Evolutionary conservation across 2,329 filamentous ascomycete genomes (phyloP), one percentile per base, ranked within the genome.

Genomic region (Xylariaceae sp.): DNA sequence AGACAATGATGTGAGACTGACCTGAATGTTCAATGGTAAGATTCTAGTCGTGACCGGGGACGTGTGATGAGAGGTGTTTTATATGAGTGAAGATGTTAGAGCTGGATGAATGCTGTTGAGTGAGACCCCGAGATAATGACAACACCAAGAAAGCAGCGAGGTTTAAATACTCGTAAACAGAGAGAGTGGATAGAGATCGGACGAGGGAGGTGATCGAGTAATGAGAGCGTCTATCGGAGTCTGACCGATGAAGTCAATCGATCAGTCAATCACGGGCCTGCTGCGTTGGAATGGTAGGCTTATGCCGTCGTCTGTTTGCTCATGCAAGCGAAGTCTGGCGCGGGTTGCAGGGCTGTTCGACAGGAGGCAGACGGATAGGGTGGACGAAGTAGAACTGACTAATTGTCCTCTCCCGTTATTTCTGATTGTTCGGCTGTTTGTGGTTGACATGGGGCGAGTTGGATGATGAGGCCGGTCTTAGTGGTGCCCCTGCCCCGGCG

Each of bases 341-440:
- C 53, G 64, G 68, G 68, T 69, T 70, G 68, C 62, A 68, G 59
- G 61, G 59, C 58, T 62, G 59, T 57, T 53, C 54, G 55, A 55
- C 44, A 56, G 53, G 15, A 18, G 42, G 47, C 30, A 42, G 39
- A 30, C 17, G 37, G 55, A 62, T 55, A 54, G 62, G 39, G 17
- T 18, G 23, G 53, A 61, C 51, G 51, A 50, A 17, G 54, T 47
- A 55, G 34, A 48, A 51, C 56, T n/a, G 55, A 15, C 30, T 44
- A 55, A 55, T 7, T 51, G 34, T 34, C 30, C 45, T 51, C 37
- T 54, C 52, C 39, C 17, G 45, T 34, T 45, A 35, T 39, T 37
- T 53, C 35, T 51, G 55, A 55, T 45, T 57, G 34, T 35, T 9
- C 15, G 17, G 4, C 10, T 51, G 49, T 51, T 51, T 51, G 49